Evolutionary conservation across 257 asterid genomes (phyloP), one percentile per base, ranked within the genome.

Genomic region (Gynochthodes officinalis): DNA sequence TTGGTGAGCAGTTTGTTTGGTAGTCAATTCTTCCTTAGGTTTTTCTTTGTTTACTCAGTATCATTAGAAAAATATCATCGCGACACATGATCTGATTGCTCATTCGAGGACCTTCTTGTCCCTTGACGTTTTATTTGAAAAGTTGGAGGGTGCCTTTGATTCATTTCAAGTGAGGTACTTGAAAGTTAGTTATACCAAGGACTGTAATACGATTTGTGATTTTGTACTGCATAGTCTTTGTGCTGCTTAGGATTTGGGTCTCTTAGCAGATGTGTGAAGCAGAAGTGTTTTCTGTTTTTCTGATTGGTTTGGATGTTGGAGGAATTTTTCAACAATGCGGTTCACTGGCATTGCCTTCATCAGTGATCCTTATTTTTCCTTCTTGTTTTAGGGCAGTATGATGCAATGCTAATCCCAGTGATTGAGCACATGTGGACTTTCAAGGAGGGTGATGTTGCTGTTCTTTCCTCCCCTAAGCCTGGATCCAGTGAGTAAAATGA

Each of bases 401-500:
- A 95, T 84, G 99, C 89, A 77, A 85, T 90, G 76, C 80, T 95
- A 55, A 64, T 74, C 77, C 96, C 98, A 40, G 87, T 88, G 27
- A 82, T 83, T 66, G 97, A 92, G 75, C 63, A 82, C 85, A 92
- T 87, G 77, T 95, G 97, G 99, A 79, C 88, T 43, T 95, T 95
- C 81, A 95, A 95, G 82, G 99, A 95, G 77, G 99, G 99, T 52
- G 99, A 95, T 70, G 99, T 95, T 64, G 99, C 99, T 55, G 98
- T 95, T 82, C 91, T 95, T 67, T 95, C 99, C 69, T 81, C 98
- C 64, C 91, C 96, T 28, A 88, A 77, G 77, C 99, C 99, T 73
- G 97, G 94, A 78, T 78, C 96, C 78, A 98, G 99, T 95, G 60
- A 68, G 62, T 44, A 70, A 52, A 62, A 33, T 25, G 69, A n/a